Percentiles rank a stretch among this genome's conserved stretches.
Evolutionary conservation across 768 basidiomycete species (phyloP).

Genomic region (Boletus edulis): DNA sequence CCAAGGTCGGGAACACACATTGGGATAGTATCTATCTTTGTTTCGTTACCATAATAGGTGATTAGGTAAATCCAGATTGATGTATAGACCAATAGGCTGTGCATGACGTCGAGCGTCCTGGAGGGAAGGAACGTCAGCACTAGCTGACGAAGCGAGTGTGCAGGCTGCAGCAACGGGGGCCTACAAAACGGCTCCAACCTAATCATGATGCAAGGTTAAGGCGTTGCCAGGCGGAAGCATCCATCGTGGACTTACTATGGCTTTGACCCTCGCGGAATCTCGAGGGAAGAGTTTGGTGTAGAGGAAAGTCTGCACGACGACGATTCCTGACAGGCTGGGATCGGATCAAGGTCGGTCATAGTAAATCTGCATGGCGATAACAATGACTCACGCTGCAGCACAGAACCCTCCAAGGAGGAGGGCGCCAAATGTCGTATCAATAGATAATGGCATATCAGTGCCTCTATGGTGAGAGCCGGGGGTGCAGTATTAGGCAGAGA

Average conservation of each 20-base stretch:
- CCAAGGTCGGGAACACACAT: constrained; percentile 31
- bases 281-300: constrained; percentile 30
- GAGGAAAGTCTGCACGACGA: constrained; percentile 26
- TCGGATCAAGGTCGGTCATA: background rate
- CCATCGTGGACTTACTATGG: constrained; percentile 15
- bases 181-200: constrained; percentile 31
- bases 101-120: constrained; percentile 38
- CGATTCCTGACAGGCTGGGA: constrained; percentile 28
- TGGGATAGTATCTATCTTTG: constrained; percentile 42
- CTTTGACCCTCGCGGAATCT: constrained; percentile 20
- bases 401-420: constrained; percentile 29
- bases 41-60: constrained; percentile 37
- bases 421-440: constrained; percentile 25
- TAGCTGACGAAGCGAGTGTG: too few relatives aligned
- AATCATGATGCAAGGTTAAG: background rate
- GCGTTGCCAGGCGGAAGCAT: too few relatives aligned
- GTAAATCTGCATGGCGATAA: background rate
- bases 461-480: too few relatives aligned
- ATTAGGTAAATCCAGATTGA: constrained; percentile 47
- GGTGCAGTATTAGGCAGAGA: too few relatives aligned
- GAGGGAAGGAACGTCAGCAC: too few relatives aligned
- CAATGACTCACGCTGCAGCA: constrained; percentile 23
- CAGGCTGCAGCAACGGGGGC: background rate
- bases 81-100: constrained; percentile 39
- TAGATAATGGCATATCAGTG: constrained; percentile 7